Evolutionary conservation across 805 yeast species (phyloP), one percentile per base, ranked within the genome.

Genomic region (Citeromyces matritensis): DNA sequence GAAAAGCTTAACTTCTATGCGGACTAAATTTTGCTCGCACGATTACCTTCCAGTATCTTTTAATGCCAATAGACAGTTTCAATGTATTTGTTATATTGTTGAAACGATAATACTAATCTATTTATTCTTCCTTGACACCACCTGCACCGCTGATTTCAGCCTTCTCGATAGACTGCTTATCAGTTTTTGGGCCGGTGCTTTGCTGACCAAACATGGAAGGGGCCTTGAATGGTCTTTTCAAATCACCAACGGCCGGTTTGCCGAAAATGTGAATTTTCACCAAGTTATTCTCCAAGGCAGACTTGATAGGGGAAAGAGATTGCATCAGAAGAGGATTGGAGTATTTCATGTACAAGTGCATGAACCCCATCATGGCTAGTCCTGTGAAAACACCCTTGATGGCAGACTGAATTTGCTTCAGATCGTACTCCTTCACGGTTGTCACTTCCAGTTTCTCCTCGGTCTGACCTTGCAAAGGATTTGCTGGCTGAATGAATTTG

Each of bases 251-350:
- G 15, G 95, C 91, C 26, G 86, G 69, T 47, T 69, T 62, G 43
- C 85, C 85, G 46, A 81, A 81, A 36, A 91, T 49, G 56, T 91
- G 95, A 56, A 91, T 83, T 65, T 83, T 75, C 45, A 88, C 94
- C 43, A 84, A 73, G 61, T 85, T 85, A 48, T 82, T 62, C 63
- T 91, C 97, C 35, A 84, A 59, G 30, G 94, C 94, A 44, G 81
- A 63, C 71, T 91, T 91, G 47, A 91, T 62, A 32, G 95, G 88
- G 33, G 93, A 71, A 44, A 91, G 71, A 40, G 86, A 75, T 65
- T 91, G 97, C 85, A 88, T 80, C 43, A 91, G 74, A 53, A 91
- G 70, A 37, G 98, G 98, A 61, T 91, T 85, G 56, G 96, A 85
- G 69, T 84, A 91, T 60, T 84, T 80, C 93, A 91, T 73, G 73